Percentiles rank a stretch among this genome's conserved stretches.
These are phyloP conservation scores for Populus simonii DNA, from an alignment of 345 rosid species.

Conservation along the genomic window DNA sequence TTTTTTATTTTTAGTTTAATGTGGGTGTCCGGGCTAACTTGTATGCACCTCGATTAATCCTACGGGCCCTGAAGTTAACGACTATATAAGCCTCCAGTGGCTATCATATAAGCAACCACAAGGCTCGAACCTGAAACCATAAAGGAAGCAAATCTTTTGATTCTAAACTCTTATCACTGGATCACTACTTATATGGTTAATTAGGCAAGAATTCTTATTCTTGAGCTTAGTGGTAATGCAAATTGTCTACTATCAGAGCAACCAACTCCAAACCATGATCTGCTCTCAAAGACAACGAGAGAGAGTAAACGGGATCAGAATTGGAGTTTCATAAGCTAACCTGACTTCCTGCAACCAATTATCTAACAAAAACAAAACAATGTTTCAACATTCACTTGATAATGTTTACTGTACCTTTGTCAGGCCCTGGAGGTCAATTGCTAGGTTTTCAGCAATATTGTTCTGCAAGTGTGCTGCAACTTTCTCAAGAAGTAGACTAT, in stretches of 20 bases:
- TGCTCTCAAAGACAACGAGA: too few species aligned
- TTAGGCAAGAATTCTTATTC: background rate
- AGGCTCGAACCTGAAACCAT: too few species aligned
- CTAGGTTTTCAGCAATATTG: slow-evolving; percentile 47
- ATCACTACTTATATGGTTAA: too few species aligned
- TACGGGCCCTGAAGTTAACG: too few species aligned
- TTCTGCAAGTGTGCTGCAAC: slow-evolving; percentile 67
- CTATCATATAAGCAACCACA: too few species aligned
- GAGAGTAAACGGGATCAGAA: background rate
- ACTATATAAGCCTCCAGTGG: too few species aligned
- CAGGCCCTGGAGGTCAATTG: slow-evolving; percentile 76
- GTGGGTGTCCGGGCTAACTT: too few species aligned
- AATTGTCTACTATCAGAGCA: background rate
- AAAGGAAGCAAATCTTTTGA: too few species aligned
- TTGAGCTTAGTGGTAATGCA: background rate
- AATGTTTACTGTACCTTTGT: slow-evolving; percentile 49
- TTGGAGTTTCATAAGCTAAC: background rate
- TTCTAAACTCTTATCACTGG: too few species aligned
- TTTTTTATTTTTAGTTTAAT: too few species aligned
- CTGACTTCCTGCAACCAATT: background rate
- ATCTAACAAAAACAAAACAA: background rate
- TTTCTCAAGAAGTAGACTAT: slow-evolving; percentile 70
- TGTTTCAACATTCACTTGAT: background rate
- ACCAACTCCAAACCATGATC: background rate
- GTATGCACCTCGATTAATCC: too few species aligned